phyloP scores from a whole-genome alignment of 306 rosid species.

The Hylodesmum podocarpum region DNA sequence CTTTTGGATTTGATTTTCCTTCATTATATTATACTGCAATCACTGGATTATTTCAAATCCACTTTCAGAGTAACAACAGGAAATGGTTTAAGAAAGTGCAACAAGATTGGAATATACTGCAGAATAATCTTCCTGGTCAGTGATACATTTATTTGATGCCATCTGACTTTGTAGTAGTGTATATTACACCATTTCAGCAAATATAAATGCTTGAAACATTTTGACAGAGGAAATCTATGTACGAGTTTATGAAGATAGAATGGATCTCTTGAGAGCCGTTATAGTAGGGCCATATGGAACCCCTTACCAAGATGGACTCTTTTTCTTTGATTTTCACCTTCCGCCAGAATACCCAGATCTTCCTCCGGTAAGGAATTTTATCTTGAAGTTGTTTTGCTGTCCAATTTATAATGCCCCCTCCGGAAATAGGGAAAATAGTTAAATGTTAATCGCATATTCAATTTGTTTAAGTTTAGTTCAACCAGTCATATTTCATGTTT shows the following conservation, averaged over 20 bases:
- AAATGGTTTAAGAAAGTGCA: conserved; percentile 96
- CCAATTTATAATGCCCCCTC: neutral
- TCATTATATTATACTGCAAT: conserved; percentile 13
- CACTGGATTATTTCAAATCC: conserved; percentile 20
- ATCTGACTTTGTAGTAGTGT: conserved; percentile 11
- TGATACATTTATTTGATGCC: conserved; percentile 28
- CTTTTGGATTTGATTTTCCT: conserved; percentile 29
- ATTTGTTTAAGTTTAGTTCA: conserved; percentile 22
- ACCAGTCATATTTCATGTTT: conserved; percentile 9
- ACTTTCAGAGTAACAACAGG: conserved; percentile 64
- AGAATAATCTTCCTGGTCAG: conserved; percentile 93
- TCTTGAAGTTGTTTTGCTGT: conserved; percentile 12
- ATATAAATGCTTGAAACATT: conserved; percentile 25
- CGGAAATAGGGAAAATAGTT: neutral
- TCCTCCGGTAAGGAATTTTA: conserved; percentile 79
- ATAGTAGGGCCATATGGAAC: conserved; percentile 99
- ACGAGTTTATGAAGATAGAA: conserved; percentile 93
- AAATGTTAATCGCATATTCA: neutral
- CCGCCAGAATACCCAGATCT: conserved; percentile 95
- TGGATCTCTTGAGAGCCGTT: conserved; percentile 96
- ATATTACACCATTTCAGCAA: conserved; percentile 19
- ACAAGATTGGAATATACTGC: conserved; percentile 97
- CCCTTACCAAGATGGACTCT: conserved; percentile 99
- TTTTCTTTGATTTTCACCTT: conserved; percentile 98
- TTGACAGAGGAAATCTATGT: conserved; percentile 84